Base-by-base conservation (phyloP, 2,329 filamentous ascomycete genomes). In the Penicillium sp. region DNA sequence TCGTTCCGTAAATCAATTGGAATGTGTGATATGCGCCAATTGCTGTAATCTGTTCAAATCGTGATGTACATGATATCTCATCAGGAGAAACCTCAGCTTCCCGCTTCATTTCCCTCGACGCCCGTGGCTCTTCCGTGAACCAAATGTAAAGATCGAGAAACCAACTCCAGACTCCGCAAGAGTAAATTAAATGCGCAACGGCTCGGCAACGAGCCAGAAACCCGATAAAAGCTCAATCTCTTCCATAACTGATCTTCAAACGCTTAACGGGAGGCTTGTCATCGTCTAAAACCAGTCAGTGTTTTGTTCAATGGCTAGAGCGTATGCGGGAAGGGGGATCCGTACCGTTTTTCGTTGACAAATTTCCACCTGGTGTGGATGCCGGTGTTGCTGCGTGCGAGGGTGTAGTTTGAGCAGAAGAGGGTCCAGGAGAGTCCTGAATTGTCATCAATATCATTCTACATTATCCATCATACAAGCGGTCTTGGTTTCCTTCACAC, bases 361-460 rank as follows among this genome's bases (percentile, higher is more conserved):
- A 52, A 27, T 67, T 66, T 1, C 68, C 68, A 22, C 67, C 68
- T 42, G 67, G 57, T 29, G 67, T 67, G 2, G 75, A 77, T 4
- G 72, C 76, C 1, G 77, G 77, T 0, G 77, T 79, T 3, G 74
- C 72, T 1, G 75, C 76, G 46, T 77, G 75, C 24, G 76, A 77
- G 2, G 77, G 77, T 0, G 77, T 79, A 13, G 74, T 78, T 52
- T 76, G 73, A 13, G 69, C 71, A n/a, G 75, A 77, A 3, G 74
- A 76, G 2, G 75, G 75, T 2, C 72, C 66, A 1, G 74, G 74
- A 4, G 75, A 77, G 52, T 77, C 75, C 74, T 77, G 8, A 46
- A 51, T 14, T 22, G 10, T 16, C 10, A 24, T 53, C n/a, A 55
- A 48, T 43, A 16, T 3, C 5, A 11, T 32, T 3, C 32, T 10